phyloP scores from a whole-genome alignment of 2,329 filamentous ascomycete species.

The Aspergillus neotritici region DNA sequence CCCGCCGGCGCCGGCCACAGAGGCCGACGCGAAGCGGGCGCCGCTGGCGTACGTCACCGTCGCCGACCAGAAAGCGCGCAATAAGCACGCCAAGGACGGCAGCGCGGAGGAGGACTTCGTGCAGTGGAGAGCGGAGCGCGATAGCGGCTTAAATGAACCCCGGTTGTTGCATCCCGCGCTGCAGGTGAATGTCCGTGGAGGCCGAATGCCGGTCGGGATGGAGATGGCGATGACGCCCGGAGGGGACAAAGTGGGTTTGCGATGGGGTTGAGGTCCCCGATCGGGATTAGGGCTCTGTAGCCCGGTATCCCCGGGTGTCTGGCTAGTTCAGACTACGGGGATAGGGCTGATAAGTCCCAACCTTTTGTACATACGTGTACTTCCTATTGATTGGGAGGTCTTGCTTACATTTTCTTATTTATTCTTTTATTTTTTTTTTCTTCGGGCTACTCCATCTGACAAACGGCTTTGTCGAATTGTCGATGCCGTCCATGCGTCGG shows the following conservation, averaged over 20 bases:
- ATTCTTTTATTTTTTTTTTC: too few relatives aligned
- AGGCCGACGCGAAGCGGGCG: neutral
- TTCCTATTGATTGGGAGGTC: too few relatives aligned
- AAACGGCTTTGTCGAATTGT: too few relatives aligned
- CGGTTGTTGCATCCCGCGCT: slow-evolving; percentile 33
- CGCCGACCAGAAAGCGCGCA: slow-evolving; percentile 6
- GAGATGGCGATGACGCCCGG: neutral
- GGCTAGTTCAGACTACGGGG: too few relatives aligned
- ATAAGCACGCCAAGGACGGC: slow-evolving; percentile 24
- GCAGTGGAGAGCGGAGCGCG: slow-evolving; percentile 23
- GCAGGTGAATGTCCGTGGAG: slow-evolving; percentile 38
- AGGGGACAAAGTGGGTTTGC: neutral
- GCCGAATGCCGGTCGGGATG: slow-evolving; percentile 21
- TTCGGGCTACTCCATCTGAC: too few relatives aligned
- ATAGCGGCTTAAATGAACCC: slow-evolving; percentile 27
- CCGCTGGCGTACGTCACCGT: slow-evolving; percentile 28
- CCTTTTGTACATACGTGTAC: too few relatives aligned
- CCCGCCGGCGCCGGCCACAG: slow-evolving; percentile 26
- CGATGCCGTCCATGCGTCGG: neutral
- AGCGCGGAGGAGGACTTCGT: slow-evolving; percentile 30
- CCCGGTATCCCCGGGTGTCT: too few relatives aligned
- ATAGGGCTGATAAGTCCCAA: too few relatives aligned
- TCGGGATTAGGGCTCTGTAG: too few relatives aligned
- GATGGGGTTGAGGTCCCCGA: too few relatives aligned
- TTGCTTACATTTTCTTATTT: too few relatives aligned